Base-by-base conservation (phyloP, 2,329 filamentous ascomycete genomes). In the Paecilomyces sp. region DNA sequence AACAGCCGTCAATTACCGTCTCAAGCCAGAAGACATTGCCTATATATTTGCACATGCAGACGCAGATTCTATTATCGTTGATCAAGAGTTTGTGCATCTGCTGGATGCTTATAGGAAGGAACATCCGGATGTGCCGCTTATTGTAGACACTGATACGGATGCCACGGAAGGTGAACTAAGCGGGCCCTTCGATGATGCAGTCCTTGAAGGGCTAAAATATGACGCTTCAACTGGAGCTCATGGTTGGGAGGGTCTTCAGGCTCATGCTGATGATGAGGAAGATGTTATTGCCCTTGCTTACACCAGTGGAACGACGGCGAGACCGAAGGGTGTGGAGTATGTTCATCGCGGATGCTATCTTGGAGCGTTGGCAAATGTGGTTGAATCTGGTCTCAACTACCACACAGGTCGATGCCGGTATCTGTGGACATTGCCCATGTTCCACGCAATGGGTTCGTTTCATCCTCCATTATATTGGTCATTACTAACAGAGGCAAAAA, bases 341-440 rank as follows among this genome's bases (percentile, higher is more conserved):
- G 97, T 91, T 1, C 91, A 97, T 73, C 84, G 94, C 54, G 90
- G 92, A 3, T 86, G 86, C 7, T 99, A 97, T 70, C 81, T 99
- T 12, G 93, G 91, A 0, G 82, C 91, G 0, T 70, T 97, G 65
- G 92, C 81, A 11, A 97, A 97, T 72, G 80, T 97, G 0, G 85
- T 97, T 60, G 94, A 99, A 73, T 91, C 90, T 0, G 90, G 90
- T 0, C 80, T 99, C 52, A 96, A 95, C 68, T 83, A 81, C 58
- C 79, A 86, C 57, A 77, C 76, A 12, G 88, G 86, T 6, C 81
- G 89, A 41, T 92, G 89, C 72, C 88, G 87, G 65, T 96, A 96
- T 76, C 81, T 96, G 8, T 96, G 92, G 92, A 97, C 90, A 3
- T 78, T 97, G 30, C 93, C 93, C 0, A 91, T 97, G 91, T 93